Base-by-base conservation (phyloP, 208 protist species). In the Crithidia acanthocephali region DNA sequence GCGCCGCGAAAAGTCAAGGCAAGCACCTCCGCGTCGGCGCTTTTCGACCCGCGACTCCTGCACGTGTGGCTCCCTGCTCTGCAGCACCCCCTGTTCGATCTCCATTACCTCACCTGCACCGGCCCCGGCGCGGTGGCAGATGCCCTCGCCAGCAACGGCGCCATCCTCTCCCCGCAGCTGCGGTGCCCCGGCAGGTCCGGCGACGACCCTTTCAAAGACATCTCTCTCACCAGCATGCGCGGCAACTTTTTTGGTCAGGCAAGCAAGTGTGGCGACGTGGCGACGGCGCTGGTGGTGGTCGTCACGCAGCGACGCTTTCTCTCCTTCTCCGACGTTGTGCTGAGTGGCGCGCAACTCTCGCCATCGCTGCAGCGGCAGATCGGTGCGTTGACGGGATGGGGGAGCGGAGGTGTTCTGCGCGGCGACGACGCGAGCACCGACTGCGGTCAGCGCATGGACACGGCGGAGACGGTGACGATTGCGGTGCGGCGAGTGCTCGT, bases 41-140 rank as follows among this genome's bases (percentile, higher is more conserved):
- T 23, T 5, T 23, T 35, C 2, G 35, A 32, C 13, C 28, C 10
- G 18, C 67, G 32, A 45, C 56, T 70, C 20, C 10, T 83, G 20
- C 68, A 72, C 30, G 48, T 92, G 53, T 95, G 86, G 86, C 66
- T 95, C 32, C 90, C 90, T 13, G 78, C 79, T 16, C 83, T 95
- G 40, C 59, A 65, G 11, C 67, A 84, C 59, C 86, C 90, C 37
- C 50, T 76, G 52, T 67, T 89, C 18, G 58, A 84, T 42, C 58
- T 92, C 16, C 57, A 72, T n/a, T 63, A 53, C 32, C 59, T 78
- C 42, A 63, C 72, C 16, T 45, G 47, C 22, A 10, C 45, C 2
- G n/a, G 1, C 10, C 9, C 32, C 11, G 25, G 15, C 18, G 40
- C 11, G 2, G 9, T 1, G 40, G 53, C 37, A 23, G 23, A 32